Evolutionary conservation across 2,329 filamentous ascomycete species (phyloP).

Genomic region (Exophiala alcalophila): DNA sequence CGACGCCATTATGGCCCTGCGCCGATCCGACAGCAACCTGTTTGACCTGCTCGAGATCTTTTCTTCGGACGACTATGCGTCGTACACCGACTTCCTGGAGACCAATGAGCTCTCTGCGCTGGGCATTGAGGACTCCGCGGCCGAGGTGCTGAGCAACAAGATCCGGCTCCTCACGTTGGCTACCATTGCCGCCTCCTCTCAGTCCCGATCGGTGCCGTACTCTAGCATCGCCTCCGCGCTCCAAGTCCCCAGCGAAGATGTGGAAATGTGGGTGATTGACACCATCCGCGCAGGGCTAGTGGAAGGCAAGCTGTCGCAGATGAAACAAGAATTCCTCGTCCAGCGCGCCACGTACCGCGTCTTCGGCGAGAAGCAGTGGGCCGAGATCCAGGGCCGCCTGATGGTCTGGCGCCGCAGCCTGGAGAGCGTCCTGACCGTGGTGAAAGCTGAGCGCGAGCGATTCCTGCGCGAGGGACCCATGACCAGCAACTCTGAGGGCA

Average conservation of each 20-base stretch:
- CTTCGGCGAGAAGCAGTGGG: constrained; percentile 97
- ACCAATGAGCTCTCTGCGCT: constrained; percentile 52
- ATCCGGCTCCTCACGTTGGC: constrained; percentile 94
- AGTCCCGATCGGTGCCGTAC: constrained; percentile 86
- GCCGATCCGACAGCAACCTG: constrained; percentile 77
- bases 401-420: constrained; percentile 88
- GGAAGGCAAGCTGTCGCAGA: constrained; percentile 92
- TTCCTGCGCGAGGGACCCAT: constrained; percentile 62
- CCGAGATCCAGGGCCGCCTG: constrained; percentile 83
- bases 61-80: constrained; percentile 87
- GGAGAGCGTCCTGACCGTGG: constrained; percentile 71
- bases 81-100: constrained; percentile 92
- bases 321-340: constrained; percentile 88
- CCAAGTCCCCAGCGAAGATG: constrained; percentile 75
- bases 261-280: constrained; percentile 98
- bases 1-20: constrained; percentile 79
- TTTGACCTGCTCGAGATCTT: constrained; percentile 95
- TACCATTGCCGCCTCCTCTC: constrained; percentile 77
- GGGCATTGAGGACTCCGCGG: constrained; percentile 74
- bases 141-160: constrained; percentile 82
- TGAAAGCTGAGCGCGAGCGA: constrained; percentile 76
- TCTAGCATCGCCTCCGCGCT: constrained; percentile 77
- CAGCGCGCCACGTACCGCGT: constrained; percentile 96
- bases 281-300: constrained; percentile 93
- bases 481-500: constrained; percentile 12